Percentiles rank a stretch among this genome's conserved stretches.
Conservation (phyloP, 495 filamentous ascomycete species). For the Staphylotrichum longicolle region DNA sequence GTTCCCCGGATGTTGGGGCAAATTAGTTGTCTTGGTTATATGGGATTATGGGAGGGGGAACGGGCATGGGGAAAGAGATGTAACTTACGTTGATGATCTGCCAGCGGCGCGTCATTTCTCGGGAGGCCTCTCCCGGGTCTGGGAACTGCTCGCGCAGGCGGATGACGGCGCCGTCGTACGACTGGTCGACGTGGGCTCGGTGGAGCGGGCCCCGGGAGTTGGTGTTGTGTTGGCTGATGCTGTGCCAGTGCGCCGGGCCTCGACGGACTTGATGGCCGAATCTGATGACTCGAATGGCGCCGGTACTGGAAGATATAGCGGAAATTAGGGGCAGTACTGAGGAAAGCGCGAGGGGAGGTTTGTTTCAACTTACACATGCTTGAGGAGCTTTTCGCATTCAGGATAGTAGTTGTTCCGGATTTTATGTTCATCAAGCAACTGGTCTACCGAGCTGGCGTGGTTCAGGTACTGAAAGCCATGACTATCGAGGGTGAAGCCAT, state of each 20-base stretch:
- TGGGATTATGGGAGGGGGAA: neutral
- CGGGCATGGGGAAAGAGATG: neutral
- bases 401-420: constrained; percentile 61
- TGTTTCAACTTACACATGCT: constrained; percentile 48
- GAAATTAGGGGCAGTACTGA: no score
- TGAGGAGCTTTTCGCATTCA: constrained; percentile 58
- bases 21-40: neutral
- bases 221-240: constrained; percentile 30
- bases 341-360: no score
- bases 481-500: constrained; percentile 36
- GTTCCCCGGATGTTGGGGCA: neutral
- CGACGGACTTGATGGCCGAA: constrained; percentile 74
- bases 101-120: constrained; percentile 56
- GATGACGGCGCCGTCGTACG: constrained; percentile 56
- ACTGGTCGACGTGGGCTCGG: constrained; percentile 70
- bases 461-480: constrained; percentile 41
- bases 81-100: constrained; percentile 67
- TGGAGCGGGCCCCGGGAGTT: constrained; percentile 59
- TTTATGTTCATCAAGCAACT: constrained; percentile 36
- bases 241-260: constrained; percentile 40
- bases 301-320: constrained; percentile 46
- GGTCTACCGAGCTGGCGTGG: constrained; percentile 16
- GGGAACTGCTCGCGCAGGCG: constrained; percentile 57
- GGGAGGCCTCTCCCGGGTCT: constrained; percentile 48
- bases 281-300: constrained; percentile 58